Percentiles rank a stretch among this genome's conserved stretches.
Evolutionary conservation across 1,284 basidiomycete species (phyloP).

Genomic region (Apiotrichum montevideense): DNA sequence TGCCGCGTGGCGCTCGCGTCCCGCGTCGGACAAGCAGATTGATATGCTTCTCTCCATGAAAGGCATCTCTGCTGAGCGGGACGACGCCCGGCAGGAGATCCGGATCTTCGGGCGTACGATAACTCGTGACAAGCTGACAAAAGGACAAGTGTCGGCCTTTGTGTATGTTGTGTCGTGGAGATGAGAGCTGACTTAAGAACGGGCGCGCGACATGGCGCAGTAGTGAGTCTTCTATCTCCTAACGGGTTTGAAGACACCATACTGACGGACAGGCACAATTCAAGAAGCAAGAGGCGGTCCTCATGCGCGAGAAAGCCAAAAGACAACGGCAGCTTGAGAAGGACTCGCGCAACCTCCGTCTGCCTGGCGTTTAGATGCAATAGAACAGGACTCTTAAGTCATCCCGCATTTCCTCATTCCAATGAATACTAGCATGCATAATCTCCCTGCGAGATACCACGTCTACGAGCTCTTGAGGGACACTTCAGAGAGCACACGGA

Average conservation of each 20-base stretch:
- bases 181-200: slow-evolving; percentile 6
- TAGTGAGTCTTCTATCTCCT: slow-evolving; percentile 13
- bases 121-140: slow-evolving; percentile 17
- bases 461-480: slow-evolving; percentile 39
- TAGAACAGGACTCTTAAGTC: background rate
- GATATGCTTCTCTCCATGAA: slow-evolving; percentile 57
- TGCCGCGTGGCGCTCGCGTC: slow-evolving; percentile 66
- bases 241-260: background rate
- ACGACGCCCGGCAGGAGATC: slow-evolving; percentile 5
- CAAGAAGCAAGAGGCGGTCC: background rate
- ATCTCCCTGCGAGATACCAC: background rate
- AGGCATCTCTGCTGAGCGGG: slow-evolving; percentile 10
- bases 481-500: slow-evolving; percentile 56
- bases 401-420: too few relatives aligned
- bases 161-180: background rate
- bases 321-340: background rate
- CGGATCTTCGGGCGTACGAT: slow-evolving; percentile 18
- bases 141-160: slow-evolving; percentile 19
- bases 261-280: background rate
- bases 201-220: slow-evolving; percentile 29
- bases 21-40: slow-evolving; percentile 64
- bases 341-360: slow-evolving; percentile 3
- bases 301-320: background rate
- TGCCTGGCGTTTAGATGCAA: background rate
- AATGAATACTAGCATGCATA: background rate